Evolutionary conservation across 169 alveolate species (phyloP).

Genomic region (Eimeria necatrix): DNA sequence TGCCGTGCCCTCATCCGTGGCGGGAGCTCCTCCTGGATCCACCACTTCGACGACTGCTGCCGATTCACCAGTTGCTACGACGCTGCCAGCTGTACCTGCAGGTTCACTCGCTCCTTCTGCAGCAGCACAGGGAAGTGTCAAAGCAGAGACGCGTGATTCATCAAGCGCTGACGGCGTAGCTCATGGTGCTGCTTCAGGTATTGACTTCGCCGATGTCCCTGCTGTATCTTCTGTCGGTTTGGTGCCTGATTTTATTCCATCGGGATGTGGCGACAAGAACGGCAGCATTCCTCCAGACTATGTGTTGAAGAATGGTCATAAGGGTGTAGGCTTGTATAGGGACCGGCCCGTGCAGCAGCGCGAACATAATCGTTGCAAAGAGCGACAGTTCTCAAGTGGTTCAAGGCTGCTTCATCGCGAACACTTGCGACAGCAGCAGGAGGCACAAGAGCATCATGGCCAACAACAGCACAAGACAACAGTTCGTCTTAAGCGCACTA

Average conservation of each 20-base stretch:
- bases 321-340: conserved; percentile 16
- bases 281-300: conserved; percentile 27
- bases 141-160: not conserved
- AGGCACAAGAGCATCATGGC: not conserved
- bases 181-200: not conserved
- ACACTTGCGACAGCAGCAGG: not conserved
- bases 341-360: conserved; percentile 32
- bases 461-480: not conserved
- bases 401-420: not conserved
- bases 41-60: not conserved
- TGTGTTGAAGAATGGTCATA: conserved; percentile 19
- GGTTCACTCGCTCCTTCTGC: not conserved
- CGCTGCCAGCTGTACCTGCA: conserved; percentile 12
- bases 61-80: not conserved
- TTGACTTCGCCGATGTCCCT: not conserved
- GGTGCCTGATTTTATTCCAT: conserved; percentile 47
- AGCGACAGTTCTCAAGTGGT: not conserved
- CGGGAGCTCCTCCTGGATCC: not conserved
- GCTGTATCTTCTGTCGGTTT: not conserved
- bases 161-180: not conserved
- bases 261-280: not conserved
- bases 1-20: not conserved
- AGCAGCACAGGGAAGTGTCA: too few relatives aligned
- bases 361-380: not conserved
- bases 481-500: conserved; percentile 11